Evolutionary conservation across 768 basidiomycete genomes (phyloP).

Genomic region (Lenzites betulinus): DNA sequence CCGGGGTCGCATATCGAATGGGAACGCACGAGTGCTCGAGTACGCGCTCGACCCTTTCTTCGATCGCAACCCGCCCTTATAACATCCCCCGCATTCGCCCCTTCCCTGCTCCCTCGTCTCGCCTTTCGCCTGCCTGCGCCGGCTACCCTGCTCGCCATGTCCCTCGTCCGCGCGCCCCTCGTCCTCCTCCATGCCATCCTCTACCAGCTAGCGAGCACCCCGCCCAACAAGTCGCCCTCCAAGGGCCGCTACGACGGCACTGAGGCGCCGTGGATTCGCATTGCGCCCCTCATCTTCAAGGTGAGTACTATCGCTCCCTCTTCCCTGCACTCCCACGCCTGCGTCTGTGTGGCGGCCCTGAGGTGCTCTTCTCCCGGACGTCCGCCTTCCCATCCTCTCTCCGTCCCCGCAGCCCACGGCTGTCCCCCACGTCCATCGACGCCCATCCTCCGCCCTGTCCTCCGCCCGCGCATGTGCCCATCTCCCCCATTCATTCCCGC

Average conservation of each 20-base stretch:
- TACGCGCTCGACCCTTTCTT: no score
- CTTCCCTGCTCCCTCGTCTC: neutral
- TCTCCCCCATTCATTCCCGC: neutral
- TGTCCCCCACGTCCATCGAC: neutral
- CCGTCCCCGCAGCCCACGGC: neutral
- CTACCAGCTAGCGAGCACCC: slow-evolving; percentile 55
- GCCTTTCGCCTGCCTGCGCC: neutral
- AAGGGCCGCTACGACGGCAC: slow-evolving; percentile 57
- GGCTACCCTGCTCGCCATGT: slow-evolving; percentile 46
- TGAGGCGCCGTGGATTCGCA: slow-evolving; percentile 52
- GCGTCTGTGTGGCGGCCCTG: no score
- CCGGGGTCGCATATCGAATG: no score
- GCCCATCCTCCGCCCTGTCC: neutral
- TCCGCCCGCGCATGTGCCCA: neutral
- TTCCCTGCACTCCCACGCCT: neutral
- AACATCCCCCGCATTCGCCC: neutral
- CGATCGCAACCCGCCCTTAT: neutral
- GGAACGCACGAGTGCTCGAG: no score
- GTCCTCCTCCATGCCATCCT: slow-evolving; percentile 49
- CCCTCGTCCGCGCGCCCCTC: slow-evolving; percentile 48
- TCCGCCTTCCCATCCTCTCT: no score
- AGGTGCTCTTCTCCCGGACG: no score
- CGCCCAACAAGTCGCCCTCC: slow-evolving; percentile 55
- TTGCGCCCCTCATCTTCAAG: slow-evolving; percentile 59
- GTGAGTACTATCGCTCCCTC: slow-evolving; percentile 36